These are phyloP conservation scores for Psidium friedrichsthalianum DNA, from an alignment of 345 rosid species.

Conservation along the genomic window DNA sequence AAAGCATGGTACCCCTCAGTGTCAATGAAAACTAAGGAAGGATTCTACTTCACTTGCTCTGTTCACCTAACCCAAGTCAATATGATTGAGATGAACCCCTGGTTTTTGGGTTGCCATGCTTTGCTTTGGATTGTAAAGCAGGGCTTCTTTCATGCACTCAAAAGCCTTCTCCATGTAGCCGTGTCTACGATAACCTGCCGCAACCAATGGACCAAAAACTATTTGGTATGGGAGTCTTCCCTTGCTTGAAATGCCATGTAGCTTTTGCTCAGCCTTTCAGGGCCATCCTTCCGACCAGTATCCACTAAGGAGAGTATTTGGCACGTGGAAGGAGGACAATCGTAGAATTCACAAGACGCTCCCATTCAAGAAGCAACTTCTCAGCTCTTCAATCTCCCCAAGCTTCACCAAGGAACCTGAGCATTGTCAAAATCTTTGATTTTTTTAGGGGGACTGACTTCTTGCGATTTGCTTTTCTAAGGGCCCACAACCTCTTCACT, in stretches of 20 bases:
- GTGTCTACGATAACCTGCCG: slow-evolving; percentile 33
- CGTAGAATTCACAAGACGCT: slow-evolving; percentile 42
- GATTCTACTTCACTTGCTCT: neutral
- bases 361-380: slow-evolving; percentile 52
- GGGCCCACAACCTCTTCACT: slow-evolving; percentile 55
- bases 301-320: slow-evolving; percentile 27
- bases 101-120: slow-evolving; percentile 42
- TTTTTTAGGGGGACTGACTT: slow-evolving; percentile 52
- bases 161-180: slow-evolving; percentile 32
- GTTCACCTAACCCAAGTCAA: neutral
- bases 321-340: slow-evolving; percentile 50
- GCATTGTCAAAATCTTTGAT: slow-evolving; percentile 44
- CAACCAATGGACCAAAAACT: slow-evolving; percentile 55
- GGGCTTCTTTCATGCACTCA: slow-evolving; percentile 41
- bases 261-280: slow-evolving; percentile 52
- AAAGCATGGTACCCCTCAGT: neutral
- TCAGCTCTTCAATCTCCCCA: slow-evolving; percentile 46
- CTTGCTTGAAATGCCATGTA: slow-evolving; percentile 33
- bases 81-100: neutral
- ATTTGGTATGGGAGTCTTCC: slow-evolving; percentile 35
- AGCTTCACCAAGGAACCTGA: slow-evolving; percentile 62
- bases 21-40: neutral
- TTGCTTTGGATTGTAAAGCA: slow-evolving; percentile 20
- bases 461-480: slow-evolving; percentile 47
- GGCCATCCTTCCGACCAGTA: slow-evolving; percentile 20